Percentiles rank a stretch among this genome's conserved stretches.
phyloP scores from a whole-genome alignment of 176 grass and related monocot species.

The Eleusine indica region DNA sequence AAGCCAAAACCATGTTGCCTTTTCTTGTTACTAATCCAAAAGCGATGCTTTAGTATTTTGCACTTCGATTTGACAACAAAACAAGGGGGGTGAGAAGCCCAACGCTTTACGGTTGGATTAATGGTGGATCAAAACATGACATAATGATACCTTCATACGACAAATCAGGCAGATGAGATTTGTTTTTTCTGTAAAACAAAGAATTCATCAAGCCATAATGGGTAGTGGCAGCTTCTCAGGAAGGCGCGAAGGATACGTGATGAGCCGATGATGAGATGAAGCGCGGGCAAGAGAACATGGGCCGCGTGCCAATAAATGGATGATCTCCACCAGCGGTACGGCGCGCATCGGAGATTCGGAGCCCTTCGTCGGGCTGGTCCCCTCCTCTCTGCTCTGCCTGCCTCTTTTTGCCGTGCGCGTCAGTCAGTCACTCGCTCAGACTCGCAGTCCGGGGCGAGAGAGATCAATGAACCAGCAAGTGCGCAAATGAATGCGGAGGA shows the following conservation, averaged over 20 bases:
- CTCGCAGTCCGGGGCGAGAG: not conserved
- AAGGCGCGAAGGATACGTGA: not conserved
- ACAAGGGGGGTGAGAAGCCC: not conserved
- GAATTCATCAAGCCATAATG: no score
- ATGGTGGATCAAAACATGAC: constrained; percentile 4
- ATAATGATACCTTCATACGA: not conserved
- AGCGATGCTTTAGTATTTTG: constrained; percentile 25
- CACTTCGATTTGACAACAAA: not conserved
- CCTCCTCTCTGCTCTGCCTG: constrained; percentile 18
- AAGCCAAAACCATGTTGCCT: constrained; percentile 22
- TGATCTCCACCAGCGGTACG: constrained; percentile 10
- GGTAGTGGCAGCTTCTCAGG: not conserved
- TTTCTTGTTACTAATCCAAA: constrained; percentile 28
- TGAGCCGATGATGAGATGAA: not conserved
- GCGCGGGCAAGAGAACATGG: constrained; percentile 39
- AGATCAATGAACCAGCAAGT: no score
- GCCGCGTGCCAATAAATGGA: constrained; percentile 28
- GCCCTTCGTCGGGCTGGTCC: not conserved
- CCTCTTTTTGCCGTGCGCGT: constrained; percentile 26
- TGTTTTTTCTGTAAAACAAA: not conserved
- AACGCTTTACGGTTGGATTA: not conserved
- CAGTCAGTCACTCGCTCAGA: constrained; percentile 5
- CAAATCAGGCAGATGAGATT: not conserved
- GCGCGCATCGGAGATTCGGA: not conserved
- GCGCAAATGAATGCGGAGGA: not conserved